Evolutionary conservation across 306 rosid species (phyloP), one percentile per base, ranked within the genome.

Genomic region (Fragaria nilgerrensis): DNA sequence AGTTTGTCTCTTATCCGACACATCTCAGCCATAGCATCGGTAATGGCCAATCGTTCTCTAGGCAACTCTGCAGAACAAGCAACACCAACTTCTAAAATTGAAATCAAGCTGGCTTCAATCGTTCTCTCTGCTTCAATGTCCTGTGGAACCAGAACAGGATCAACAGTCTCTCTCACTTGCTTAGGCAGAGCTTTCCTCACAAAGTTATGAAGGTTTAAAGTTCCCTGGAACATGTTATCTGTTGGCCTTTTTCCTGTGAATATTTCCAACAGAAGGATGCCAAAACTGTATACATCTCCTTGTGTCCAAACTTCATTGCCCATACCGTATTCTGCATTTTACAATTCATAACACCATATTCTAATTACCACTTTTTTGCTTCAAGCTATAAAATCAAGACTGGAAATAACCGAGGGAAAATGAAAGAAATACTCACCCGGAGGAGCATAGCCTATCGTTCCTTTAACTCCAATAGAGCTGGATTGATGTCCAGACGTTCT

Each of bases 371-470:
- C n/a, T 48, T 13, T 13, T 19, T 0, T 34, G 20, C 27, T 72
- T 72, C 3, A 10, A 53, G 36, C 13, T 1, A 27, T 48, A 37
- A 19, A 16, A 50, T 17, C 22, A 52, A 72, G 14, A 72, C 19
- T 7, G 9, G 43, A 16, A n/a, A 17, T 0, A 73, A 22, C 1
- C 37, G 1, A 19, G 0, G 7, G 9, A 53, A 13, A 37, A 22
- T 15, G 3, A 36, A 9, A 36, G 8, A 6, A 37, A 39, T 1
- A 22, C 6, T 48, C 68, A 83, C 84, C 84, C 78, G 87, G 86
- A 63, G 85, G 83, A 11, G 77, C 76, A 32, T 84, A 86, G 5
- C 87, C 87, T 15, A 84, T 79, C 1, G 87, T 68, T 27, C 85
- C 87, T 19, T 68, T 83, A 0, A 81, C 48, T 1, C 45, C 47